Evolutionary conservation across 257 asterid genomes (phyloP).

Genomic region (Capsicum rhomboideum): DNA sequence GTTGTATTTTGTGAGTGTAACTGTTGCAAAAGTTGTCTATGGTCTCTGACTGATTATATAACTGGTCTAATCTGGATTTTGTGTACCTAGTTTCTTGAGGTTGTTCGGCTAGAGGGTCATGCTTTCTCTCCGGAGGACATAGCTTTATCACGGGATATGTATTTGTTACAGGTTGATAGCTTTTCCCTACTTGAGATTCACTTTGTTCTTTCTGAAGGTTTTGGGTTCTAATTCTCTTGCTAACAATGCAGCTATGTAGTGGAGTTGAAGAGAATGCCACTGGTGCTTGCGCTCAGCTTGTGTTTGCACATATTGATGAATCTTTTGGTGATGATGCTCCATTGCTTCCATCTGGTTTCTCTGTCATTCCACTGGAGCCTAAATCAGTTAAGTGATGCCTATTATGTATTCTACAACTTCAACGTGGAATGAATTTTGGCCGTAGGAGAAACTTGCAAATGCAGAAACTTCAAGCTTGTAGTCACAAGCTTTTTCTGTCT

Average conservation of each 20-base stretch:
- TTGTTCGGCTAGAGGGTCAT: slow-evolving; percentile 78
- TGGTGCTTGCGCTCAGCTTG: slow-evolving; percentile 86
- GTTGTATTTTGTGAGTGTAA: neutral
- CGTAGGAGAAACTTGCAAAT: neutral
- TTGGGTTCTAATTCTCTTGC: neutral
- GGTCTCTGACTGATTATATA: neutral
- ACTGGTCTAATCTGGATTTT: neutral
- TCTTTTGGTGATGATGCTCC: slow-evolving; percentile 92
- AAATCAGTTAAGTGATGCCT: slow-evolving; percentile 56
- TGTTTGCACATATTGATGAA: slow-evolving; percentile 91
- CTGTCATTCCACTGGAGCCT: slow-evolving; percentile 81
- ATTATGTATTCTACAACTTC: neutral
- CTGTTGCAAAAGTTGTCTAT: neutral
- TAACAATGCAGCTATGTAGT: slow-evolving; percentile 60
- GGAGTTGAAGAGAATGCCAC: slow-evolving; percentile 69
- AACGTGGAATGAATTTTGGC: neutral
- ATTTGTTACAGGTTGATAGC: slow-evolving; percentile 61
- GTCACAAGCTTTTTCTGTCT: neutral
- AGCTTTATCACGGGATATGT: slow-evolving; percentile 77
- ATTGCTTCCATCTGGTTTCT: slow-evolving; percentile 87
- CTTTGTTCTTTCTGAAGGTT: neutral
- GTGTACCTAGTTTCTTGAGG: slow-evolving; percentile 58
- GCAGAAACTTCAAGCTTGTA: neutral
- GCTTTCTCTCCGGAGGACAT: slow-evolving; percentile 69
- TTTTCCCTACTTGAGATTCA: neutral